Evolutionary conservation across 805 yeast genomes (phyloP).

Genomic region (Kodamaea kakaduensis): DNA sequence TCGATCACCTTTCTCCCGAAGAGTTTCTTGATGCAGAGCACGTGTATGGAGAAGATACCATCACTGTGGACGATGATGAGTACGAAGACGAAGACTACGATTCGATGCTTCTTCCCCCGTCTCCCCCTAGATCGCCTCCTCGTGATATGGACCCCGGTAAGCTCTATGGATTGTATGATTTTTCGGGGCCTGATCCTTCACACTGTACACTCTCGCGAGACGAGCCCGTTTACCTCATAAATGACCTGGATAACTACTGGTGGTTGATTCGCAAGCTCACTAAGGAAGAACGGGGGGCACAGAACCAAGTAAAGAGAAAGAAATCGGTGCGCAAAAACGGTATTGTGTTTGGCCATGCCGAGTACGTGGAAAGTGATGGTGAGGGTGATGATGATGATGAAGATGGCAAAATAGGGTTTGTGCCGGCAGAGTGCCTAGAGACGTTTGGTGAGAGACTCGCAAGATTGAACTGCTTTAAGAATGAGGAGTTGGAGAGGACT

Average conservation of each 20-base stretch:
- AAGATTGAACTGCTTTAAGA: constrained; percentile 85
- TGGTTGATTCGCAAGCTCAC: constrained; percentile 69
- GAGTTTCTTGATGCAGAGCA: neutral
- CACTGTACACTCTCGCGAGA: constrained; percentile 79
- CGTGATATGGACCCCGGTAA: constrained; percentile 77
- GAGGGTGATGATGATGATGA: constrained; percentile 29
- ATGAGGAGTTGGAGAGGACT: constrained; percentile 58
- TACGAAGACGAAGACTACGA: constrained; percentile 19
- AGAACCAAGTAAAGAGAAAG: constrained; percentile 19
- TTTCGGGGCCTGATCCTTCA: constrained; percentile 88
- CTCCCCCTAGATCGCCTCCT: constrained; percentile 79
- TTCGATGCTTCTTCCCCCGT: constrained; percentile 45
- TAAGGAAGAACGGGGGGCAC: constrained; percentile 31
- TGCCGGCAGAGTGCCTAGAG: constrained; percentile 94
- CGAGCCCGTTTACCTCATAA: constrained; percentile 75
- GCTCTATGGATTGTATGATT: constrained; percentile 82
- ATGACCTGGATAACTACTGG: constrained; percentile 94
- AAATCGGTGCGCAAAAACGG: constrained; percentile 10
- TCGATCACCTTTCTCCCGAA: too few relatives aligned
- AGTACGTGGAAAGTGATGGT: constrained; percentile 12
- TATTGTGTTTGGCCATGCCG: constrained; percentile 8
- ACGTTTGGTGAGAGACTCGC: constrained; percentile 90
- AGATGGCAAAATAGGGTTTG: constrained; percentile 82
- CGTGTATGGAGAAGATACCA: constrained; percentile 2
- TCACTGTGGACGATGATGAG: constrained; percentile 8